Conservation (phyloP, 1,284 basidiomycete species). For the Ganoderma multipileum region DNA sequence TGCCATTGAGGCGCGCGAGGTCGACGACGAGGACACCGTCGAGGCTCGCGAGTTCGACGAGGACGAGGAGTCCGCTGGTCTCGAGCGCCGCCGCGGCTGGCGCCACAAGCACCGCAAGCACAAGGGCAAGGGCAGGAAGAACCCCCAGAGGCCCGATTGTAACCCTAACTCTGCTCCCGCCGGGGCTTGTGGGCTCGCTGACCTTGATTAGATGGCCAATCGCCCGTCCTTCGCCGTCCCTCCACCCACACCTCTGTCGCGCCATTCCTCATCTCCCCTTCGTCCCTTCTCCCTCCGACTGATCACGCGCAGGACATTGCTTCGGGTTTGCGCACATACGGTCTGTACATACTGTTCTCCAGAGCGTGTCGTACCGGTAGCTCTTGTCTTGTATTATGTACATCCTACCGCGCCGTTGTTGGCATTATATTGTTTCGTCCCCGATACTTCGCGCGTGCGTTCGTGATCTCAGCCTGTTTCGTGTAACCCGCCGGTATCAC, state of each 20-base stretch:
- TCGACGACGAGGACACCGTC: not conserved
- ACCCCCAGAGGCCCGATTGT: too few species aligned
- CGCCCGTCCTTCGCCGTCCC: not conserved
- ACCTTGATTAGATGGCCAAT: not conserved
- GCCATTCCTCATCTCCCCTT: not conserved
- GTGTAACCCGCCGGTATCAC: too few species aligned
- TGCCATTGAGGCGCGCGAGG: too few species aligned
- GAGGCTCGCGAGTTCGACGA: not conserved
- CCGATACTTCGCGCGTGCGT: too few species aligned
- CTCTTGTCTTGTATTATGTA: too few species aligned
- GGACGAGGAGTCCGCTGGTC: not conserved
- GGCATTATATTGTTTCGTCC: not conserved
- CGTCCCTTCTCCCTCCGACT: not conserved
- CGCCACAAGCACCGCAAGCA: too few species aligned
- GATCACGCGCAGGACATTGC: not conserved
- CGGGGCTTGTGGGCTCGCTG: not conserved
- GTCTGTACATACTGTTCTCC: not conserved
- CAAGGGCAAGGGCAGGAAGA: not conserved
- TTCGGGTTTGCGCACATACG: not conserved
- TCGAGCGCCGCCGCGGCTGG: not conserved
- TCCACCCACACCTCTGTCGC: not conserved
- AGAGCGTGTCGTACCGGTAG: not conserved
- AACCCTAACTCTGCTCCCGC: too few species aligned
- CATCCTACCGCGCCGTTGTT: not conserved
- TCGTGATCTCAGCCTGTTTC: too few species aligned